Base-by-base conservation (phyloP, 805 yeast species). In the Lipomyces yamadae region DNA sequence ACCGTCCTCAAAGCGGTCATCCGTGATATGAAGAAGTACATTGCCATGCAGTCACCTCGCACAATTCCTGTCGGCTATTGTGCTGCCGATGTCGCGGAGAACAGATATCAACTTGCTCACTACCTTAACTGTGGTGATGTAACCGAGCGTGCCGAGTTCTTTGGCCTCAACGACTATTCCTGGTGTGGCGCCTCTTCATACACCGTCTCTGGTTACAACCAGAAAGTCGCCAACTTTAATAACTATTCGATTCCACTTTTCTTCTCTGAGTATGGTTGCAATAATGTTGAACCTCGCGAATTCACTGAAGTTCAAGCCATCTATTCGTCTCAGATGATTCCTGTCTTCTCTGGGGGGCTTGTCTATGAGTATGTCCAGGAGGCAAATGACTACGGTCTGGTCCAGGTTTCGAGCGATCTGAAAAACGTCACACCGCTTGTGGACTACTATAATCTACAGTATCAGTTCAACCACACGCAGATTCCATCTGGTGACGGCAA, bases 1-100 rank as follows among this genome's bases (percentile, higher is more conserved):
- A 92, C 98, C 1, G 94, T 88, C 78, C 97, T 95, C 65, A 95
- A 94, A 83, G 97, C 98, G 37, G 97, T 98, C 18, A 84, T 95
- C 69, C 88, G 99, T 79, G 99, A 94, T 77, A 84, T 85, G 76
- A 93, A 91, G 80, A 75, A 82, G 18, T 92, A 95, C 80, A 90
- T 95, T 73, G 78, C 81, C 62, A 82, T 80, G 64, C 81, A 86
- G 78, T 81, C 82, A 37, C 91, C 91, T 79, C 87, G 97, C 78
- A 60, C 76, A 11, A 91, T 94, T 67, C 99, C 99, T 13, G 93
- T 94, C 64, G 99, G 99, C 57, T 93, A 93, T 78, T 90, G 97
- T 7, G 97, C 98, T 56, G 98, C 98, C 29, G 97, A 91, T 73
- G 92, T 87, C 68, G 82, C 80, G 63, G 85, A 83, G 59, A 84